Evolutionary conservation across 805 yeast genomes (phyloP), one percentile per base, ranked within the genome.

Genomic region (Pichia paraexigua): DNA sequence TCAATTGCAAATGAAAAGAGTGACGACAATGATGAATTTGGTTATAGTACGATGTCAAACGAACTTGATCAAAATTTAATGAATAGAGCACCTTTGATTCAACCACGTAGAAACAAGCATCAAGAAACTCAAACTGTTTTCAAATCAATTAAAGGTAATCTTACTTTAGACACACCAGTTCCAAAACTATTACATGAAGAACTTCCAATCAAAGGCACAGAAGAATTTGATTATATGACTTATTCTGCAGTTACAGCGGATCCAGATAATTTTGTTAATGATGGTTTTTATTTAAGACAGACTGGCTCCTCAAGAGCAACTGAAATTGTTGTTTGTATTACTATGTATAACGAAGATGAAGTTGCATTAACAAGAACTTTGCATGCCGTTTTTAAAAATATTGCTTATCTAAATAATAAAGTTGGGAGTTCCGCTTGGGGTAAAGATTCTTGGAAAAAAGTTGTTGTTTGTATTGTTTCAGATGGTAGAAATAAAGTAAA

Each of bases 291-390:
- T 2, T 71, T 94, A 47, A 78, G 99, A 60, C 86, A 95, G 10
- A 85, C 88, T 8, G 92, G 88, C 56, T 78, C 82, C 64, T 88
- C 87, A 58, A 81, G 99, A 64, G 97, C 90, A 61, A 92, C 94
- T 28, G 98, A 95, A 69, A 72, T 94, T 40, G 90, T 87, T 44
- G 79, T 94, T 48, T 91, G 98, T 69, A 80, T 94, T 58, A 94
- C 99, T 32, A 92, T 94, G 98, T 94, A 92, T 71, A 94, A 94
- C 63, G 99, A 94, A 70, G 95, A 88, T 67, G 97, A 91, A 66
- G 75, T 76, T 49, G 79, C 95, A 3, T 81, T 94, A 65, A 88
- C 97, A 1, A 80, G 98, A 70, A 95, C 99, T 0, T 75, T 94
- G 78, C 96, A 95, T 66, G 87, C 96, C 0, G 92, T 94, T 17